Percentiles rank a stretch among this genome's conserved stretches.
These are phyloP conservation scores for Colletotrichum tropicicola DNA, from an alignment of 2,329 filamentous ascomycete species.

Conservation along the genomic window DNA sequence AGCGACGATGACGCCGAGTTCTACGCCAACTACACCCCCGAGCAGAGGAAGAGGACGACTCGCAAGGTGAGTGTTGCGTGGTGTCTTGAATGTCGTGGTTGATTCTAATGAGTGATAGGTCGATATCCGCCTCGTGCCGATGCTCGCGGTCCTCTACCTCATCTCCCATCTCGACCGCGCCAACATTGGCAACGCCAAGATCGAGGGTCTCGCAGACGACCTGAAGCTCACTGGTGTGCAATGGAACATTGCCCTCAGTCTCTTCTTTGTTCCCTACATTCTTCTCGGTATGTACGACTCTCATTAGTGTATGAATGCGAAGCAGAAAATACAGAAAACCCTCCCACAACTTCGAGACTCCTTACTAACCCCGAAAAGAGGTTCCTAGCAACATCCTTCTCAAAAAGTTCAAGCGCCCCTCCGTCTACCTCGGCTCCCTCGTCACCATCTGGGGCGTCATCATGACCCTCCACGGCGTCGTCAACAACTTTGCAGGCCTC, in stretches of 20 bases:
- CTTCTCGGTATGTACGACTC: constrained; percentile 55
- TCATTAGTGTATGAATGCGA: too few species aligned
- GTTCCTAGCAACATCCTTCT: constrained; percentile 71
- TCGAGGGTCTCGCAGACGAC: constrained; percentile 45
- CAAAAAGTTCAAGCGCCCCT: constrained; percentile 67
- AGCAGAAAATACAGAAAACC: not conserved
- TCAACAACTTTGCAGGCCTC: constrained; percentile 38
- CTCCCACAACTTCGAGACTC: too few species aligned
- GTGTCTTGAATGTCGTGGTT: not conserved
- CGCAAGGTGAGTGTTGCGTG: constrained; percentile 34
- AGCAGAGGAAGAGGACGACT: constrained; percentile 34
- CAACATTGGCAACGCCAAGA: constrained; percentile 62
- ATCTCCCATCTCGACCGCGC: constrained; percentile 66
- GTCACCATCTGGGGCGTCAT: constrained; percentile 59
- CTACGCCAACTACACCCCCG: constrained; percentile 35
- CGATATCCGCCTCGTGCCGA: constrained; percentile 41
- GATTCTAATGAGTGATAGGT: not conserved
- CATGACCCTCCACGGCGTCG: constrained; percentile 37
- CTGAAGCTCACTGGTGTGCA: constrained; percentile 60
- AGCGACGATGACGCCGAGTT: constrained; percentile 39
- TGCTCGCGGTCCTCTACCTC: constrained; percentile 67
- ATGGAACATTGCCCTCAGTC: constrained; percentile 62
- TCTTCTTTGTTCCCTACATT: constrained; percentile 73
- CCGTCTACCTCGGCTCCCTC: constrained; percentile 70
- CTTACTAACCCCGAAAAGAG: constrained; percentile 43